phyloP scores from a whole-genome alignment of 441 rosid species.

The Syzygium malaccense region DNA sequence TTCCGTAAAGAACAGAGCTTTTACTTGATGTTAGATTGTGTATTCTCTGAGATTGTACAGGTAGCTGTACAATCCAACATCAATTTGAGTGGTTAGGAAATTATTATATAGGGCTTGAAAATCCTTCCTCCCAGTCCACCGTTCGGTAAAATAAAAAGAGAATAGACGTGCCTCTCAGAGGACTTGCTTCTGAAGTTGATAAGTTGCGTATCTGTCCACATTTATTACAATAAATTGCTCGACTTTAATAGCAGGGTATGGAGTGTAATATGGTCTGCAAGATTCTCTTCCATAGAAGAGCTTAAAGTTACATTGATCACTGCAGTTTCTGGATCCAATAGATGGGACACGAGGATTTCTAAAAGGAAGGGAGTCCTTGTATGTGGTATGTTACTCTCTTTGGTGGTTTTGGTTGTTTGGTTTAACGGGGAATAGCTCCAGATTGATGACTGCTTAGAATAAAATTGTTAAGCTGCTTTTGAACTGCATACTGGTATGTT shows the following conservation, averaged over 20 bases:
- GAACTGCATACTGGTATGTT: neutral
- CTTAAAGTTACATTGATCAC: neutral
- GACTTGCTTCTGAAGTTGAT: neutral
- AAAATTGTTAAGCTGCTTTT: neutral
- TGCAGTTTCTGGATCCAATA: slow-evolving; percentile 85
- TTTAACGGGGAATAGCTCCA: neutral
- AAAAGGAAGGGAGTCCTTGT: slow-evolving; percentile 61
- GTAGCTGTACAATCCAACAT: neutral
- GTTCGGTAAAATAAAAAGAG: neutral
- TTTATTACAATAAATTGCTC: neutral
- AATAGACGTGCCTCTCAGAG: neutral
- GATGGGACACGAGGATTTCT: slow-evolving; percentile 90
- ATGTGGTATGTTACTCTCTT: slow-evolving; percentile 53
- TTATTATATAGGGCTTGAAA: neutral
- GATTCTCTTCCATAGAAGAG: neutral
- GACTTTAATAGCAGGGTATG: neutral
- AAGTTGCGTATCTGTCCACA: neutral
- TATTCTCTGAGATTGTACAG: neutral
- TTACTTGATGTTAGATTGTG: neutral
- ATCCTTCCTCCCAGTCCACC: neutral
- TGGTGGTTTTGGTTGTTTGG: neutral
- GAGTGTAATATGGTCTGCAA: neutral
- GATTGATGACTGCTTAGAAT: neutral
- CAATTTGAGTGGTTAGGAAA: neutral
- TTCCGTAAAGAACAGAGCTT: neutral